A percentile compares a stretch with the other conserved stretches of the same genome.
Evolutionary conservation across 2,329 filamentous ascomycete genomes (phyloP).

Genomic region (Ophiostoma tasmaniense): DNA sequence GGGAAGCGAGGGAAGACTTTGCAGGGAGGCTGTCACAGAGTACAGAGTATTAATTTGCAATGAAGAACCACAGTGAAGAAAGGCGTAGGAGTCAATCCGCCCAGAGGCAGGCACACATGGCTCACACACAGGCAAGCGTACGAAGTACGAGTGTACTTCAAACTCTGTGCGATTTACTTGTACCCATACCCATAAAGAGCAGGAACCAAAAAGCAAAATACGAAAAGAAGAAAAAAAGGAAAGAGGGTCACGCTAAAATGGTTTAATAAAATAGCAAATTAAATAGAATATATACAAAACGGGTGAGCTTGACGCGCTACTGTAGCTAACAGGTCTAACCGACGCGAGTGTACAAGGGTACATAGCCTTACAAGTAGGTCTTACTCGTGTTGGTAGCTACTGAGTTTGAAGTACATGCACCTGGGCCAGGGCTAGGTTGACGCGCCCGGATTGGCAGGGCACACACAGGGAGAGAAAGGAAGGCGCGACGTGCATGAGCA

Average conservation of each 20-base stretch:
- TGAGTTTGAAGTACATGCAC: no score
- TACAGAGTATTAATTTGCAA: background rate
- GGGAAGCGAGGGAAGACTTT: background rate
- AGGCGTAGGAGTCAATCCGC: background rate
- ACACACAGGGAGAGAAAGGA: background rate
- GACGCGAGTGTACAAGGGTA: constrained; percentile 2
- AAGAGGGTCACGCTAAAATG: background rate
- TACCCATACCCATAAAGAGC: background rate
- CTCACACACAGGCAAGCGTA: background rate
- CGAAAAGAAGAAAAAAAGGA: background rate
- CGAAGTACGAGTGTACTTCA: no score
- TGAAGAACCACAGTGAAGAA: background rate
- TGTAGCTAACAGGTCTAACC: background rate
- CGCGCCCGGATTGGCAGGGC: constrained; percentile 1
- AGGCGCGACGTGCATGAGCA: background rate
- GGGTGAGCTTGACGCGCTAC: background rate
- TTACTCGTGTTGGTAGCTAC: background rate
- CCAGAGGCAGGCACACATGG: background rate
- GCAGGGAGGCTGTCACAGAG: background rate
- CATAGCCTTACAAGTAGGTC: background rate
- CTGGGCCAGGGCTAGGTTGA: constrained; percentile 3
- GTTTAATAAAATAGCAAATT: background rate
- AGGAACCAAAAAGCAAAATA: background rate
- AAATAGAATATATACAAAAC: background rate
- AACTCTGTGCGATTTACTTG: no score